Conservation (phyloP, 2,329 filamentous ascomycete species). For the Geoglossum cookeanum region DNA sequence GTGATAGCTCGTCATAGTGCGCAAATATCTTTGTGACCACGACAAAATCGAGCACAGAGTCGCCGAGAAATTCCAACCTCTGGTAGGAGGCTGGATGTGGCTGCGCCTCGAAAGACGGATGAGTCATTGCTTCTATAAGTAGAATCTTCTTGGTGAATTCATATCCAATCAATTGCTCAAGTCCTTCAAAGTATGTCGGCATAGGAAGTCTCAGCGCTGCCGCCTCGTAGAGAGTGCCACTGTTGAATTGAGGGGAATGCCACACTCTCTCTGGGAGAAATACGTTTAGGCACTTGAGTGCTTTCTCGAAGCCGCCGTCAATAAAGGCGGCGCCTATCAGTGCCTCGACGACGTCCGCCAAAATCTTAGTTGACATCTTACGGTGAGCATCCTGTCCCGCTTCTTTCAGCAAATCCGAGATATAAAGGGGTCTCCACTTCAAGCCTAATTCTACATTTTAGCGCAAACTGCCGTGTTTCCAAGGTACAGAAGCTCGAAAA, state of each 20-base stretch:
- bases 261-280: constrained; percentile 45
- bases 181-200: constrained; percentile 24
- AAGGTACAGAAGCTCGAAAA: background rate
- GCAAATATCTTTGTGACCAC: constrained; percentile 44
- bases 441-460: constrained; percentile 15
- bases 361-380: constrained; percentile 49
- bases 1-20: constrained; percentile 27
- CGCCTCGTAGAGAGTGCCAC: constrained; percentile 25
- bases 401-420: constrained; percentile 23
- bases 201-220: constrained; percentile 21
- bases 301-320: constrained; percentile 46
- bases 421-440: constrained; percentile 54
- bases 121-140: constrained; percentile 63
- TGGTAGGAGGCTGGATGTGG: constrained; percentile 36
- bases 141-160: constrained; percentile 47
- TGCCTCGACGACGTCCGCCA: constrained; percentile 78
- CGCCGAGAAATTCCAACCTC: constrained; percentile 40
- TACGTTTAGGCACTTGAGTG: constrained; percentile 41
- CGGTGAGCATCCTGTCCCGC: constrained; percentile 15
- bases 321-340: constrained; percentile 59
- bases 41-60: constrained; percentile 65
- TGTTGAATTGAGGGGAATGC: constrained; percentile 26
- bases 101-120: constrained; percentile 40
- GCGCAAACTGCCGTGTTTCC: background rate
- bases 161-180: constrained; percentile 54